Evolutionary conservation across 2,329 filamentous ascomycete species (phyloP), one percentile per base, ranked within the genome.

Genomic region (Aspergillus jensenii): DNA sequence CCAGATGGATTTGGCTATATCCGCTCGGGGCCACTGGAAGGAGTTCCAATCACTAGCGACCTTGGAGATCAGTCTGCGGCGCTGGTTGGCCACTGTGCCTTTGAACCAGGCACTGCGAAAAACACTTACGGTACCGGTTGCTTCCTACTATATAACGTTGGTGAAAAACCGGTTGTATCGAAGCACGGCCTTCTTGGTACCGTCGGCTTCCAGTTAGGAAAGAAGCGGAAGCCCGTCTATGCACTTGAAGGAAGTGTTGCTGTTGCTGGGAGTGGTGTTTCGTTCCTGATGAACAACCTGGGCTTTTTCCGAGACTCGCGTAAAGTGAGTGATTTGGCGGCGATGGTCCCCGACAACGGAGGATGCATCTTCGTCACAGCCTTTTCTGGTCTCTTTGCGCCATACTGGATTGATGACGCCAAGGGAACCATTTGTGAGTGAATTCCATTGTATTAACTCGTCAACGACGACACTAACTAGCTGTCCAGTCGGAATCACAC

Each of bases 391-490:
- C 82, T 96, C 3, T 96, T 96, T 71, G 92, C 92, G 1, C 92
- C 92, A 0, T 96, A 96, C 75, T 96, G 92, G 92, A 93, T 96
- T 61, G 91, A 96, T 71, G 90, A 96, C 76, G 91, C 91, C 19
- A 89, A 92, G 73, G 92, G 92, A 59, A 96, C 92, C 5, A 86
- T 95, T 56, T 93, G 84, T 87, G 78, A 77, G 83, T 79, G 33
- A 19, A 31, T 55, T 15, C 27, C 27, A 7, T 3, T 19, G 19
- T 31, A 12, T 21, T 3, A 21, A 21, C 4, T 19, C 25, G 12
- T 14, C 43, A 45, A 17, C 46, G 23, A 49, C 9, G 27, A 31
- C 27, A 31, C 59, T 61, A 7, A 61, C 41, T 27, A 19, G 15
- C 50, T 23, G 43, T 58, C 35, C 60, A 86, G 86, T 93, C 67